Percentiles rank a stretch among this genome's conserved stretches.
These are phyloP conservation scores for Alloteropsis angusta DNA, from an alignment of 202 grass and related monocot genomes.

Conservation along the genomic window DNA sequence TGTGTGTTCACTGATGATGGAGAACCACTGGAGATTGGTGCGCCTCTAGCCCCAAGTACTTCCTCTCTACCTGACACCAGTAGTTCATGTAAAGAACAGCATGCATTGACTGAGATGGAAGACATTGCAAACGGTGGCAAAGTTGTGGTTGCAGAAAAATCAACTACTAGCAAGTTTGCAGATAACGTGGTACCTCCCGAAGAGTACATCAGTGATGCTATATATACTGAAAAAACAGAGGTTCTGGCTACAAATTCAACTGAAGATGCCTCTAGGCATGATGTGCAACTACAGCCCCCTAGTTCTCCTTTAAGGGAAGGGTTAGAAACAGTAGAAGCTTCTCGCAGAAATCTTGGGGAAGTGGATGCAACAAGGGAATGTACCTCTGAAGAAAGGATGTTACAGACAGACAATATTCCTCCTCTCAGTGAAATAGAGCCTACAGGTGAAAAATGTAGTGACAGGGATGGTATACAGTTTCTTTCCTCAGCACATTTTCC, in stretches of 20 bases:
- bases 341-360: slow-evolving; percentile 29
- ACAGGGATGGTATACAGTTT: slow-evolving; percentile 28
- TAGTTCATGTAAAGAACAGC: slow-evolving; percentile 1
- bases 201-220: slow-evolving; percentile 4
- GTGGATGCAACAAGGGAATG: slow-evolving; percentile 38
- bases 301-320: slow-evolving; percentile 11
- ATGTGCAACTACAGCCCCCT: slow-evolving; percentile 13
- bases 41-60: not conserved
- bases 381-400: slow-evolving; percentile 32
- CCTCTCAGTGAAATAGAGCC: slow-evolving; percentile 15
- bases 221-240: slow-evolving; percentile 19
- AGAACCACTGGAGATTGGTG: not conserved
- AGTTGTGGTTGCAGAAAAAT: slow-evolving; percentile 35
- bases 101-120: slow-evolving; percentile 9
- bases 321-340: slow-evolving; percentile 21
- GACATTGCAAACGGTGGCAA: not conserved
- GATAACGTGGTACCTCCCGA: slow-evolving; percentile 13
- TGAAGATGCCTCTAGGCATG: slow-evolving; percentile 14
- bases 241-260: slow-evolving; percentile 4
- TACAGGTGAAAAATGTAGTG: slow-evolving; percentile 22
- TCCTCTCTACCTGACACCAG: not conserved
- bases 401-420: slow-evolving; percentile 9
- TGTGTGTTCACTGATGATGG: slow-evolving; percentile 7
- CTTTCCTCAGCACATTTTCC: slow-evolving; percentile 8
- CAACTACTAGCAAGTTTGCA: slow-evolving; percentile 9